Percentiles rank a stretch among this genome's conserved stretches.
Evolutionary conservation across 345 rosid species (phyloP).

Genomic region (Atalantia buxifolia): DNA sequence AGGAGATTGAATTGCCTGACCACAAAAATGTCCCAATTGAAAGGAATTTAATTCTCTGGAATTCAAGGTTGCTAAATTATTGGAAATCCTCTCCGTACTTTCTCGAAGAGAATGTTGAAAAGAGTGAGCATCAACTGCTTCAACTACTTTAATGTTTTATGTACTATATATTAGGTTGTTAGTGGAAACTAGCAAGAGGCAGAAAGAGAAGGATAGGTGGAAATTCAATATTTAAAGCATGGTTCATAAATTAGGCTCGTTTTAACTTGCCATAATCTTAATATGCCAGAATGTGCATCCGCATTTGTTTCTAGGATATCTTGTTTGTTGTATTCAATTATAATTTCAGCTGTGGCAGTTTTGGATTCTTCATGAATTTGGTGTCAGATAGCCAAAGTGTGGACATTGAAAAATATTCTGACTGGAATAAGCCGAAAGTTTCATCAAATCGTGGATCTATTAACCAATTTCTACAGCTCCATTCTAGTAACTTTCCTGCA

Average conservation of each 20-base stretch:
- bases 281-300: background rate
- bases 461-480: conserved; percentile 33
- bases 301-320: background rate
- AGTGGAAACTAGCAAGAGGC: background rate
- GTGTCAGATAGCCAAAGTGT: conserved; percentile 27
- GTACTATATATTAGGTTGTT: background rate
- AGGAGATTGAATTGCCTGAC: conserved; percentile 50
- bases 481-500: conserved; percentile 44
- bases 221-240: background rate
- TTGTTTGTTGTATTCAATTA: background rate
- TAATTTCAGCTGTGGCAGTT: background rate
- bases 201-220: background rate
- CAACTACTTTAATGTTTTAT: background rate
- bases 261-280: background rate
- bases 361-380: conserved; percentile 3
- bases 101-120: conserved; percentile 36
- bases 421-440: conserved; percentile 38
- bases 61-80: conserved; percentile 34
- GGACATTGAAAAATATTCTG: conserved; percentile 54
- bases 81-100: conserved; percentile 57
- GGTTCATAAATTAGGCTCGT: background rate
- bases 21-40: conserved; percentile 33
- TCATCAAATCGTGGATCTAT: conserved; percentile 33
- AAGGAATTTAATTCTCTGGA: conserved; percentile 26
- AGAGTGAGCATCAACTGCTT: conserved; percentile 26